These are phyloP conservation scores for Beauveria asiatica DNA, from an alignment of 2,329 filamentous ascomycete genomes.

Conservation along the genomic window DNA sequence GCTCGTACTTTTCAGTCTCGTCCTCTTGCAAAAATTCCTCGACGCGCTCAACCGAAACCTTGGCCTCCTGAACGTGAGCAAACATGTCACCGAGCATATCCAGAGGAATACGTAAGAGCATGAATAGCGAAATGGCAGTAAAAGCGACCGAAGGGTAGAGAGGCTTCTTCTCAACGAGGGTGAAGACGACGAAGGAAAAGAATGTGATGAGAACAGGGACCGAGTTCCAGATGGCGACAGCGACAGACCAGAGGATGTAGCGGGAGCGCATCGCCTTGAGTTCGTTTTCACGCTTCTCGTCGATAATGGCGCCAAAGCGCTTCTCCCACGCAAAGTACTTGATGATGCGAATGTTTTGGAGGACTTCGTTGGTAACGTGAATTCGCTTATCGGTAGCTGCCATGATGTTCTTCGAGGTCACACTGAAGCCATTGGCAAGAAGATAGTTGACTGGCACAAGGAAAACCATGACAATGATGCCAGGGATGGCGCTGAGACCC, in stretches of 20 bases:
- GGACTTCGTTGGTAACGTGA: constrained; percentile 89
- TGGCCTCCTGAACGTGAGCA: constrained; percentile 93
- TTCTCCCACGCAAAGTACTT: constrained; percentile 99
- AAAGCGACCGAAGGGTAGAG: constrained; percentile 90
- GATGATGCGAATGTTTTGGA: constrained; percentile 97
- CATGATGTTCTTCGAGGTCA: constrained; percentile 84
- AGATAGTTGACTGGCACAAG: constrained; percentile 85
- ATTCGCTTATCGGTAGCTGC: constrained; percentile 92
- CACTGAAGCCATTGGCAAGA: constrained; percentile 77
- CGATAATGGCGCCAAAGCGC: constrained; percentile 75
- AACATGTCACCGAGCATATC: constrained; percentile 98
- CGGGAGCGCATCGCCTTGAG: constrained; percentile 69
- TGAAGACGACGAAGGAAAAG: constrained; percentile 91
- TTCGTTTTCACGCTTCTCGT: constrained; percentile 78
- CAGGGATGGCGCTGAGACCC: constrained; percentile 87
- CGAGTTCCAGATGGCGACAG: constrained; percentile 93
- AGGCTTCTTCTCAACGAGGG: constrained; percentile 78
- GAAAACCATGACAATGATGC: constrained; percentile 80
- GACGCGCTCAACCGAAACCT: constrained; percentile 93
- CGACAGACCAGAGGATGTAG: constrained; percentile 85
- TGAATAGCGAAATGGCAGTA: constrained; percentile 91
- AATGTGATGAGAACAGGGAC: constrained; percentile 94
- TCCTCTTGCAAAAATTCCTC: constrained; percentile 90
- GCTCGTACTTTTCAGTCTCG: constrained; percentile 90
- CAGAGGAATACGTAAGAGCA: constrained; percentile 81